Percentiles rank a stretch among this genome's conserved stretches.
These are phyloP conservation scores for Sporothrix globosa DNA, from an alignment of 2,329 filamentous ascomycete species.

Conservation along the genomic window DNA sequence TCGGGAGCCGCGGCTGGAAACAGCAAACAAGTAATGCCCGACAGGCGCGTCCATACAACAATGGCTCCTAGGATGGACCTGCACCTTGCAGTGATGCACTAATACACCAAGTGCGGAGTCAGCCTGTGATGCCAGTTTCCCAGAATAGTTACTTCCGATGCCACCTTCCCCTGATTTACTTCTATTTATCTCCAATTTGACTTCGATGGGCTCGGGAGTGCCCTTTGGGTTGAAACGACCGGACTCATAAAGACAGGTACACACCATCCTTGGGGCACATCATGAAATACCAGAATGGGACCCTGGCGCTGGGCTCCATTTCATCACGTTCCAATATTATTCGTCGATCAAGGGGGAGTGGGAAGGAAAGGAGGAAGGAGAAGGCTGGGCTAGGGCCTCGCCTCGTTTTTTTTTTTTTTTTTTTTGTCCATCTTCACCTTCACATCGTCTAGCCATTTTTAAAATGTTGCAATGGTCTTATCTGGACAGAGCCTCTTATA, in stretches of 20 bases:
- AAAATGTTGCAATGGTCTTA: neutral
- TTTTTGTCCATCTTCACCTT: neutral
- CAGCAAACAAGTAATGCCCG: neutral
- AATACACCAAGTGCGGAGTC: neutral
- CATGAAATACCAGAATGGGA: neutral
- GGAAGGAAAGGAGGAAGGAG: slow-evolving; percentile 5
- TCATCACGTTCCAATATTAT: neutral
- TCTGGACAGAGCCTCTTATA: neutral
- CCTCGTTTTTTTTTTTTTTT: slow-evolving; percentile 18
- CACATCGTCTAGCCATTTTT: neutral
- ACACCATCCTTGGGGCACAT: neutral
- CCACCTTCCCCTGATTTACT: neutral
- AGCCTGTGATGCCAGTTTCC: neutral
- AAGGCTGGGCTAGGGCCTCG: neutral
- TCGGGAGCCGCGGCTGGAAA: neutral
- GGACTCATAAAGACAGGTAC: neutral
- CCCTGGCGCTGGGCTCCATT: neutral
- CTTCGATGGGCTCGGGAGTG: neutral
- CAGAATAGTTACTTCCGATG: neutral
- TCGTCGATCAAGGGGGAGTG: neutral
- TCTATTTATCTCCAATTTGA: neutral
- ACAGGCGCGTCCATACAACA: neutral
- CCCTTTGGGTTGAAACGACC: slow-evolving; percentile 17
- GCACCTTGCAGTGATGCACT: neutral
- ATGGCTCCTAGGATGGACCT: neutral